Conservation (phyloP, 2,329 filamentous ascomycete species). For the Pestalotiopsis sp. region DNA sequence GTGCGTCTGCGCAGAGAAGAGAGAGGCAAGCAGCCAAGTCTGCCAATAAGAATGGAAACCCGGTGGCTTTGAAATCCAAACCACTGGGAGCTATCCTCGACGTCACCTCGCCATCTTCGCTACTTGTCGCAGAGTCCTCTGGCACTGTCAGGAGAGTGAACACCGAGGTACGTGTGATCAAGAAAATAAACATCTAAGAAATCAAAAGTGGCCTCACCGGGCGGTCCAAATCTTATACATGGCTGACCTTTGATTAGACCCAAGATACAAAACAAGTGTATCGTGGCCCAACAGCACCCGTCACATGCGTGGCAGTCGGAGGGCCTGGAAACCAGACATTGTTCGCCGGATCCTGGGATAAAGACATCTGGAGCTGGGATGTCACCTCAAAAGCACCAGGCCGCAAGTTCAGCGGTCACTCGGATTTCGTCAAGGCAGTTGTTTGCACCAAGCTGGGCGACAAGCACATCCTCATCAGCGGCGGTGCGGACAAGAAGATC, state of each 20-base stretch:
- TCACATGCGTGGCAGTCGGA: constrained; percentile 75
- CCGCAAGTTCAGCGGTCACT: constrained; percentile 74
- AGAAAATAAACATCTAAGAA: not conserved
- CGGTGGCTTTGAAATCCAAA: constrained; percentile 82
- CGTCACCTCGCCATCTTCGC: constrained; percentile 57
- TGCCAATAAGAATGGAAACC: constrained; percentile 78
- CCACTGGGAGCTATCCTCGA: constrained; percentile 75
- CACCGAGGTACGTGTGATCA: constrained; percentile 63
- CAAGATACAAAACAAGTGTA: constrained; percentile 54
- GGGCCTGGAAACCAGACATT: constrained; percentile 59
- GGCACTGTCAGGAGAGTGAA: constrained; percentile 75
- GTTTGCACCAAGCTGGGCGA: constrained; percentile 62
- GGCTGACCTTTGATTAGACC: constrained; percentile 30
- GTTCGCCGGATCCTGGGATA: constrained; percentile 95
- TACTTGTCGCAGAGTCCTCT: constrained; percentile 88
- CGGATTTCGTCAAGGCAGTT: constrained; percentile 89
- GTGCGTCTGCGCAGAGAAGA: constrained; percentile 50
- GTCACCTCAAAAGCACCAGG: constrained; percentile 55
- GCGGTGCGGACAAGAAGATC: constrained; percentile 77
- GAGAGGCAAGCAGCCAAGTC: constrained; percentile 70
- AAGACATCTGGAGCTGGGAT: constrained; percentile 85
- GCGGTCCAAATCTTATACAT: no score
- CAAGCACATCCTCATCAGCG: constrained; percentile 69
- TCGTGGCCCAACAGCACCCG: constrained; percentile 75
- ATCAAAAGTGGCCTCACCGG: no score